Percentiles rank a stretch among this genome's conserved stretches.
Conservation (phyloP, 2,329 filamentous ascomycete species). For the Fusarium sp. region DNA sequence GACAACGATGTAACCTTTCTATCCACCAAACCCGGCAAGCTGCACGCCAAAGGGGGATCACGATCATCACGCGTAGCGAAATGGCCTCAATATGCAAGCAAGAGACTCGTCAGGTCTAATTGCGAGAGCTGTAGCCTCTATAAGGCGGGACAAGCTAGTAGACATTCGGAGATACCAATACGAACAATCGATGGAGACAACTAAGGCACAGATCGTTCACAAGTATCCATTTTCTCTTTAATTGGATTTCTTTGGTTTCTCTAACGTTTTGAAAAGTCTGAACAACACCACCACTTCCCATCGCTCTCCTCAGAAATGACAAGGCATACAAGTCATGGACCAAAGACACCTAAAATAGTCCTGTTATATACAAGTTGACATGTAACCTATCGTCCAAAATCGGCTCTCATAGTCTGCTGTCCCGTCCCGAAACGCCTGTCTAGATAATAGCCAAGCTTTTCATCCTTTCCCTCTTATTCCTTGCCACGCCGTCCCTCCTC, state of each 20-base stretch:
- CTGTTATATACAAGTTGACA: constrained; percentile 47
- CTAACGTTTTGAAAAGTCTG: constrained; percentile 41
- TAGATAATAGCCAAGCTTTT: constrained; percentile 40
- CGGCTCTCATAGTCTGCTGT: constrained; percentile 2
- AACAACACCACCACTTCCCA: constrained; percentile 32
- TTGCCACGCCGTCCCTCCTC: constrained; percentile 42
- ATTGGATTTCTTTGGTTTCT: constrained; percentile 39
- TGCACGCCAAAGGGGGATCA: constrained; percentile 16
- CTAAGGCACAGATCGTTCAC: constrained; percentile 1
- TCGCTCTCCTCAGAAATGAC: constrained; percentile 13
- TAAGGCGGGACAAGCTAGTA: not conserved
- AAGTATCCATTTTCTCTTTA: constrained; percentile 36
- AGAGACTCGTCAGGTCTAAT: not conserved
- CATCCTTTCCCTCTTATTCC: constrained; percentile 23
- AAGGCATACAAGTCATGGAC: constrained; percentile 32
- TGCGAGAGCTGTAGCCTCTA: not conserved
- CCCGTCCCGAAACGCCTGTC: constrained; percentile 32
- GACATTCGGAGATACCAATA: not conserved
- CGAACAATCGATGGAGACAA: not conserved
- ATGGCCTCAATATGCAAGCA: not conserved
- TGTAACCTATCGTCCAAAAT: constrained; percentile 31
- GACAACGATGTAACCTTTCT: constrained; percentile 14
- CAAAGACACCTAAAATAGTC: constrained; percentile 37
- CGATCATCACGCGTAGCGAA: constrained; percentile 2
- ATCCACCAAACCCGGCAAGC: constrained; percentile 1